phyloP scores from a whole-genome alignment of 768 basidiomycete species.

The Amanita subjunquillea region DNA sequence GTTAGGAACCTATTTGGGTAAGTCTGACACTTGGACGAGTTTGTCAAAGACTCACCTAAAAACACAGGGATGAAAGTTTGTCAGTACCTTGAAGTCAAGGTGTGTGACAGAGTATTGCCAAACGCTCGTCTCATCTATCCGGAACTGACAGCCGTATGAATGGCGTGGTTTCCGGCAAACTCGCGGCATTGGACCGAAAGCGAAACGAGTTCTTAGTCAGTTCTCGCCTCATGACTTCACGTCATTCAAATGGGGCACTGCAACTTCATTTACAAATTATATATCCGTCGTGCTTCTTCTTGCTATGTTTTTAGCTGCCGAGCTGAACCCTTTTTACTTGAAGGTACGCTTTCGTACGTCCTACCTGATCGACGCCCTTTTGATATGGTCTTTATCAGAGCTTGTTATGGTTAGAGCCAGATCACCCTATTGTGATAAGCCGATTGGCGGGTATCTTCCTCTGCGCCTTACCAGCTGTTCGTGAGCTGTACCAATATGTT shows the following conservation, averaged over 20 bases:
- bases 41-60: slow-evolving; percentile 9
- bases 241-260: slow-evolving; percentile 81
- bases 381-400: slow-evolving; percentile 20
- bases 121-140: slow-evolving; percentile 6
- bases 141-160: slow-evolving; percentile 51
- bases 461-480: slow-evolving; percentile 77
- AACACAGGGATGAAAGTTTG: slow-evolving; percentile 74
- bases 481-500: slow-evolving; percentile 78
- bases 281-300: slow-evolving; percentile 65
- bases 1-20: slow-evolving; percentile 77
- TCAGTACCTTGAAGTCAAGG: slow-evolving; percentile 83
- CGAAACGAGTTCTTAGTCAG: slow-evolving; percentile 69
- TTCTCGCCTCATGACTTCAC: slow-evolving; percentile 87
- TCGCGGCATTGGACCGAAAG: slow-evolving; percentile 68
- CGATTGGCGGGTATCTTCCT: slow-evolving; percentile 69
- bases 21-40: slow-evolving; percentile 9
- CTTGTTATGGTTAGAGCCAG: slow-evolving; percentile 81
- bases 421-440: slow-evolving; percentile 75
- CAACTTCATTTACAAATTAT: slow-evolving; percentile 64
- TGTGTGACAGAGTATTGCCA: slow-evolving; percentile 18
- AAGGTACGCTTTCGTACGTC: slow-evolving; percentile 39
- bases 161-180: slow-evolving; percentile 81
- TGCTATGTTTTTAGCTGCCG: slow-evolving; percentile 72
- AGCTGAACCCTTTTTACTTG: slow-evolving; percentile 82
- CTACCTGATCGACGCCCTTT: slow-evolving; percentile 3